phyloP scores from a whole-genome alignment of 2,329 filamentous ascomycete genomes.

The Monilinia vaccinii-corymbosi region DNA sequence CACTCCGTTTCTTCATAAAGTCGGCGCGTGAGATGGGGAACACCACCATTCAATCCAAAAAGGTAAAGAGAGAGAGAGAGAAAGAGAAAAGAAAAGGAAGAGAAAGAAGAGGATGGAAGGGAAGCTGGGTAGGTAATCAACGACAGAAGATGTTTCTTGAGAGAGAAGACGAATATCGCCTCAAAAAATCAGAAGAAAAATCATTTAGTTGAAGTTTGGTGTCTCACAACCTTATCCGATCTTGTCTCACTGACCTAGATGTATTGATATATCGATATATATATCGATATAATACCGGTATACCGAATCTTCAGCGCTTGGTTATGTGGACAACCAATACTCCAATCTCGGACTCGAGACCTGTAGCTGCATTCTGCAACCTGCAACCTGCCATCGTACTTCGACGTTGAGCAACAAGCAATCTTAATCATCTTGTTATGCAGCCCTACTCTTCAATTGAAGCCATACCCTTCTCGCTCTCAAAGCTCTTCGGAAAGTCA shows the following conservation, averaged over 20 bases:
- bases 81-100: neutral
- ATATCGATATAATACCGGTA: neutral
- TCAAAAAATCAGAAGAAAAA: constrained; percentile 4
- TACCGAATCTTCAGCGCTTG: constrained; percentile 9
- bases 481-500: neutral
- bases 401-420: constrained; percentile 4
- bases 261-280: no score
- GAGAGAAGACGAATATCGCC: neutral
- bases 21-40: neutral
- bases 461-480: neutral
- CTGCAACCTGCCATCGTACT: constrained; percentile 4
- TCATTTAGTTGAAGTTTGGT: constrained; percentile 5
- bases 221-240: constrained; percentile 14
- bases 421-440: constrained; percentile 4
- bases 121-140: no score
- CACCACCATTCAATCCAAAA: constrained; percentile 3
- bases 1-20: constrained; percentile 4
- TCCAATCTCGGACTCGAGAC: neutral
- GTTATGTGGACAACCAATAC: neutral
- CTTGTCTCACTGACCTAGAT: constrained; percentile 9
- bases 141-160: neutral
- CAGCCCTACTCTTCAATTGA: constrained; percentile 2
- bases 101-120: no score
- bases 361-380: neutral
- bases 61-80: neutral